phyloP scores from a whole-genome alignment of 2,329 filamentous ascomycete genomes.

The Aureobasidium sp. region DNA sequence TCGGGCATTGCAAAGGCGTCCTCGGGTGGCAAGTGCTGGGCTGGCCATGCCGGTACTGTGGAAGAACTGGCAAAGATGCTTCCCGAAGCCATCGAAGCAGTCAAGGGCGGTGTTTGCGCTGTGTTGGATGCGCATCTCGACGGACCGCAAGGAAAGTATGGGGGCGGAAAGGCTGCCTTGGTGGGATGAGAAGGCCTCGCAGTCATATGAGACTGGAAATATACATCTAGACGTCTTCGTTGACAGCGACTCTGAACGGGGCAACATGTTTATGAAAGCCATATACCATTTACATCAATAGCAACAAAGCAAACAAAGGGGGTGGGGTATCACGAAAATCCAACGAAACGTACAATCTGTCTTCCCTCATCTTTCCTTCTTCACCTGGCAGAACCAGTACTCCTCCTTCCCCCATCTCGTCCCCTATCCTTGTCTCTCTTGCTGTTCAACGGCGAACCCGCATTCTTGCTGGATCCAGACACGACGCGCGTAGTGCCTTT shows the following conservation, averaged over 20 bases:
- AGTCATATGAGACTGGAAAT: neutral
- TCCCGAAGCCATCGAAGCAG: conserved; percentile 52
- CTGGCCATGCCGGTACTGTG: conserved; percentile 50
- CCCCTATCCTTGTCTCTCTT: conserved; percentile 1
- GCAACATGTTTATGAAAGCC: neutral
- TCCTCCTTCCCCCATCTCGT: neutral
- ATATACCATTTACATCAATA: neutral
- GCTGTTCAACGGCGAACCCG: neutral
- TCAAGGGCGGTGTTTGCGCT: conserved; percentile 51
- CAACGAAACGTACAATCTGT: neutral
- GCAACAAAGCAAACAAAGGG: neutral
- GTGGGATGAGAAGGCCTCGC: conserved; percentile 16
- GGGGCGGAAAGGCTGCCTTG: conserved; percentile 29
- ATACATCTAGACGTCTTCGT: conserved; percentile 7
- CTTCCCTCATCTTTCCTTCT: neutral
- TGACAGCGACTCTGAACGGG: neutral
- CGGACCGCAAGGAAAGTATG: conserved; percentile 50
- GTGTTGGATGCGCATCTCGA: conserved; percentile 57
- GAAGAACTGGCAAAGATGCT: conserved; percentile 49
- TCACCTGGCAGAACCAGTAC: neutral
- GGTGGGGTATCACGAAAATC: neutral
- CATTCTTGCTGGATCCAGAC: neutral
- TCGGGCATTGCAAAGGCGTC: conserved; percentile 61
- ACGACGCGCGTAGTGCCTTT: neutral
- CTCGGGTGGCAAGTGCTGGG: conserved; percentile 55